Evolutionary conservation across 768 basidiomycete genomes (phyloP), one percentile per base, ranked within the genome.

Genomic region (Mycena sanguinolenta): DNA sequence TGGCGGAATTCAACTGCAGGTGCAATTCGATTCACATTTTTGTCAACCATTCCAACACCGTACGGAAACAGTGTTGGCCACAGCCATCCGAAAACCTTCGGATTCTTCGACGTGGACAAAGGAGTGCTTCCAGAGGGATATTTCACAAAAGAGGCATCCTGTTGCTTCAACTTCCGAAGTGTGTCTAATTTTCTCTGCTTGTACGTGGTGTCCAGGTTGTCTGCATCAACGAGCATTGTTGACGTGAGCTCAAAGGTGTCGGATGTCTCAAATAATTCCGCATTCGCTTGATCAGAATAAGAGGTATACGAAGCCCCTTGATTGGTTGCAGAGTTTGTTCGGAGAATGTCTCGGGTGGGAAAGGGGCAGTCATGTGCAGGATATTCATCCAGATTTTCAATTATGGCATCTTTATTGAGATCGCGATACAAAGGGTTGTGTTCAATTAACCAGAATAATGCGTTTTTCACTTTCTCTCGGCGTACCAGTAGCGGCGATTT

Each of bases 41-140:
- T 65, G 28, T 76, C 74, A 36, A 76, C 65, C 62, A 70, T 72
- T 17, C 75, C 75, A 21, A 73, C 65, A 27, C 75, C 75, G 28
- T 73, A 75, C 34, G 75, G 75, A 27, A 76, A 76, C 13, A 76
- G 63, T 30, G 74, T 75, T 36, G 75, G 75, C 65, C 69, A 76
- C 28, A 76, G 42, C 32, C 42, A 58, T 17, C 69, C 71, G 61
- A 52, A 76, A 28, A 76, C 55, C 13, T 49, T 44, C 8, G 75
- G 74, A 60, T 74, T 74, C 7, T 75, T 58, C 25, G 38, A 44
- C 23, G 74, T 74, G 16, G 67, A 46, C 27, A 70, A 42, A 19
- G 75, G 75, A 8, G 36, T 64, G 30, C 27, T 34, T 16, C 69
- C 71, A 1, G 71, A 69, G 4, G 70, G 69, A 46, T 73, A 74